These are phyloP conservation scores for Cicer judaicum DNA, from an alignment of 306 rosid genomes.

Conservation along the genomic window DNA sequence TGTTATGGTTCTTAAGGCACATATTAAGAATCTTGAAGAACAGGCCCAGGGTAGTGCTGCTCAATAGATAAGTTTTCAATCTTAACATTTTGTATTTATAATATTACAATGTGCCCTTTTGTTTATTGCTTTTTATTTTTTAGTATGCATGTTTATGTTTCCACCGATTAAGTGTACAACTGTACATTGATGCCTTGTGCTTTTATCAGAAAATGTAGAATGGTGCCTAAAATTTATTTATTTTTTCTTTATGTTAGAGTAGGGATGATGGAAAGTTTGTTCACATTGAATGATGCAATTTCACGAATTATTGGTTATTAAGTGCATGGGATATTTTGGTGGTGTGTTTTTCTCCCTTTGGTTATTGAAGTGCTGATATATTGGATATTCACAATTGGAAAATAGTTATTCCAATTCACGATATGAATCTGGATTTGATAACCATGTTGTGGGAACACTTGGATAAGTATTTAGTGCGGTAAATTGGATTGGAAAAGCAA, in stretches of 20 bases:
- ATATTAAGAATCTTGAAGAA: conserved; percentile 74
- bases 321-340: not conserved
- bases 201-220: conserved; percentile 34
- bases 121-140: conserved; percentile 39
- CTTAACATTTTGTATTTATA: not conserved
- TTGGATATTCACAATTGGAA: not conserved
- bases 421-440: too few relatives aligned
- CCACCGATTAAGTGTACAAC: conserved; percentile 2
- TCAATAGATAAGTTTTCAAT: conserved; percentile 49
- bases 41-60: conserved; percentile 52
- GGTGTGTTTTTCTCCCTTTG: not conserved
- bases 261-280: conserved; percentile 7
- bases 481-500: not conserved
- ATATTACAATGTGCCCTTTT: not conserved
- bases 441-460: too few relatives aligned
- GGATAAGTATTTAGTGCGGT: not conserved
- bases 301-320: conserved; percentile 8
- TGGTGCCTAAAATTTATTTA: not conserved
- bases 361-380: not conserved
- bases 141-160: not conserved
- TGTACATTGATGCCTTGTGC: conserved; percentile 30
- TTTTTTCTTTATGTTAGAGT: conserved; percentile 8
- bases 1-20: conserved; percentile 75
- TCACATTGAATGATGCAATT: conserved; percentile 36
- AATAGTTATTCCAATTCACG: too few relatives aligned